Conservation (phyloP, 257 asterid species). For the Coffea canephora region DNA sequence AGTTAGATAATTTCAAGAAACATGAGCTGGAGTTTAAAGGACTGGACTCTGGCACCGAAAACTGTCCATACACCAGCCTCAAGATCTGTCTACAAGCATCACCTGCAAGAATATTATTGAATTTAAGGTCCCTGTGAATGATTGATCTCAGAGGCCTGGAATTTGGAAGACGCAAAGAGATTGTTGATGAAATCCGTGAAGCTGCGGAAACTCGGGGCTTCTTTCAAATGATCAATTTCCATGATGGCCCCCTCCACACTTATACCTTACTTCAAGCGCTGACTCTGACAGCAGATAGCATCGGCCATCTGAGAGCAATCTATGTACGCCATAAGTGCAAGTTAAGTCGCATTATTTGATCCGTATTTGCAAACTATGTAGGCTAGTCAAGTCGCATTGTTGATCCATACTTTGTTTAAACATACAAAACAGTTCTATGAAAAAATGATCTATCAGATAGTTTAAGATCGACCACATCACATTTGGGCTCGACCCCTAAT, state of each 20-base stretch:
- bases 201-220: constrained; percentile 63
- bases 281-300: neutral
- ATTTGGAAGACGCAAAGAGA: constrained; percentile 16
- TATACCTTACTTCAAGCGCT: constrained; percentile 27
- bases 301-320: neutral
- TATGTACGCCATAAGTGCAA: too few relatives aligned
- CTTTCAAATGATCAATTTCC: constrained; percentile 52
- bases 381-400: too few relatives aligned
- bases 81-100: neutral
- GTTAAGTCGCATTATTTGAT: too few relatives aligned
- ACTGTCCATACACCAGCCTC: constrained; percentile 40
- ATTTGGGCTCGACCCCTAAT: too few relatives aligned
- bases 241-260: constrained; percentile 38
- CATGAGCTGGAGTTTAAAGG: constrained; percentile 71
- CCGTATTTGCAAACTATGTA: too few relatives aligned
- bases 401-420: too few relatives aligned
- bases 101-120: neutral
- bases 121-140: constrained; percentile 39
- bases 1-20: constrained; percentile 47
- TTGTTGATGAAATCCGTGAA: constrained; percentile 42
- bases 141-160: constrained; percentile 42
- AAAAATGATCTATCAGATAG: neutral
- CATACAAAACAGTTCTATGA: too few relatives aligned
- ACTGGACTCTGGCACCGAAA: constrained; percentile 51
- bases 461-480: too few relatives aligned